Evolutionary conservation across 768 basidiomycete genomes (phyloP).

Genomic region (Tulasnella sp.): DNA sequence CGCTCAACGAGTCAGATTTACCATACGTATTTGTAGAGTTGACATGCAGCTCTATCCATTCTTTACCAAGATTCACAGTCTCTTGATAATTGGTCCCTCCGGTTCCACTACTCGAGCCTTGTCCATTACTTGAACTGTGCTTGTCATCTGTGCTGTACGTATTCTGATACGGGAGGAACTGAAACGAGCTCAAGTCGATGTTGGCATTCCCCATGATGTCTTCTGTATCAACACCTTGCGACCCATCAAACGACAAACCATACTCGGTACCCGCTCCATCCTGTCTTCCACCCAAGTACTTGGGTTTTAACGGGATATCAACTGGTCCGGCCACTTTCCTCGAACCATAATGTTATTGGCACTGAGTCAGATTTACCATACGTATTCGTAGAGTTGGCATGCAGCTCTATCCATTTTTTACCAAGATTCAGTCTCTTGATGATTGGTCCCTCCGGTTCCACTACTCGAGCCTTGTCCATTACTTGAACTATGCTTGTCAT

Average conservation of each 20-base stretch:
- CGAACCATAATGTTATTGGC: slow-evolving; percentile 30
- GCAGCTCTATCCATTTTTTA: too few species aligned
- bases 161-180: slow-evolving; percentile 59
- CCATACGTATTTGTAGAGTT: too few species aligned
- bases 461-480: too few species aligned
- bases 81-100: slow-evolving; percentile 42
- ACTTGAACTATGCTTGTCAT: too few species aligned
- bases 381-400: too few species aligned
- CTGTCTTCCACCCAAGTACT: neutral
- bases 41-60: slow-evolving; percentile 44
- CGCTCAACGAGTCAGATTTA: slow-evolving; percentile 32
- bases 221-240: slow-evolving; percentile 52
- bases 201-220: slow-evolving; percentile 46
- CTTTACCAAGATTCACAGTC: slow-evolving; percentile 36
- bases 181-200: slow-evolving; percentile 48
- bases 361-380: too few species aligned
- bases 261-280: neutral
- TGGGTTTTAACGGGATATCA: slow-evolving; percentile 26
- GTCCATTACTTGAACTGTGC: too few species aligned
- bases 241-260: slow-evolving; percentile 48
- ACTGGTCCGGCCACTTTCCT: slow-evolving; percentile 46
- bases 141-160: slow-evolving; percentile 37
- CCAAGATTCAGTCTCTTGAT: too few species aligned
- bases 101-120: neutral
- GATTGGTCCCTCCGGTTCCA: too few species aligned